phyloP scores from a whole-genome alignment of 2,329 filamentous ascomycete species.

The Penicillium fuscoglaucum region DNA sequence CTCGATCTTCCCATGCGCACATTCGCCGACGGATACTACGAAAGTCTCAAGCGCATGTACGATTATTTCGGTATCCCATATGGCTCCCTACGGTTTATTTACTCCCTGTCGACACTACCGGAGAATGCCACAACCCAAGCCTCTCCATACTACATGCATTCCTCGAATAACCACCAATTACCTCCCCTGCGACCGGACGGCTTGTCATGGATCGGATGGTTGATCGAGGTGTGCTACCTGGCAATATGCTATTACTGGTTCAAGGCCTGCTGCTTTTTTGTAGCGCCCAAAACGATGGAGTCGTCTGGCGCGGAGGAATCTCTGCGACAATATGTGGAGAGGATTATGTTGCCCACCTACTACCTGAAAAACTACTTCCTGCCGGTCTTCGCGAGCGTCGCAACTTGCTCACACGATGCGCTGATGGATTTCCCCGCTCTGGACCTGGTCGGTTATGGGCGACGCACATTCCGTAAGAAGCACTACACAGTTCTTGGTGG shows the following conservation, averaged over 20 bases:
- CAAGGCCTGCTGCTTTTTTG: constrained; percentile 52
- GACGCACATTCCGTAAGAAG: constrained; percentile 47
- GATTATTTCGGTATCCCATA: constrained; percentile 54
- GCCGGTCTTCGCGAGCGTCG: constrained; percentile 56
- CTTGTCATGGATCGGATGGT: constrained; percentile 36
- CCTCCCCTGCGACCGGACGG: constrained; percentile 43
- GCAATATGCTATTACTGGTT: constrained; percentile 57
- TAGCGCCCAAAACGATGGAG: constrained; percentile 38
- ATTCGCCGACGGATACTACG: constrained; percentile 56
- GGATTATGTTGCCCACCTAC: constrained; percentile 52
- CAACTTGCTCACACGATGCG: constrained; percentile 55
- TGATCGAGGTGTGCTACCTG: constrained; percentile 49
- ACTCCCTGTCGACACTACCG: constrained; percentile 48
- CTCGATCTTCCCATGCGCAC: constrained; percentile 55
- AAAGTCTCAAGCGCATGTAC: constrained; percentile 58
- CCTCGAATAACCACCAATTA: constrained; percentile 55
- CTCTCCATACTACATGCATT: constrained; percentile 52
- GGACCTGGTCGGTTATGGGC: constrained; percentile 55
- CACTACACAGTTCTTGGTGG: constrained; percentile 56
- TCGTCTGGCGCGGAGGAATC: constrained; percentile 40
- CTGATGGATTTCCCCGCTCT: constrained; percentile 55
- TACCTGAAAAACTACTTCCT: constrained; percentile 55
- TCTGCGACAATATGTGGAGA: constrained; percentile 51
- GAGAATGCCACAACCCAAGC: not conserved
- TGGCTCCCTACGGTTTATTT: constrained; percentile 54